Evolutionary conservation across 768 basidiomycete genomes (phyloP).

Genomic region (Amanita exitialis): DNA sequence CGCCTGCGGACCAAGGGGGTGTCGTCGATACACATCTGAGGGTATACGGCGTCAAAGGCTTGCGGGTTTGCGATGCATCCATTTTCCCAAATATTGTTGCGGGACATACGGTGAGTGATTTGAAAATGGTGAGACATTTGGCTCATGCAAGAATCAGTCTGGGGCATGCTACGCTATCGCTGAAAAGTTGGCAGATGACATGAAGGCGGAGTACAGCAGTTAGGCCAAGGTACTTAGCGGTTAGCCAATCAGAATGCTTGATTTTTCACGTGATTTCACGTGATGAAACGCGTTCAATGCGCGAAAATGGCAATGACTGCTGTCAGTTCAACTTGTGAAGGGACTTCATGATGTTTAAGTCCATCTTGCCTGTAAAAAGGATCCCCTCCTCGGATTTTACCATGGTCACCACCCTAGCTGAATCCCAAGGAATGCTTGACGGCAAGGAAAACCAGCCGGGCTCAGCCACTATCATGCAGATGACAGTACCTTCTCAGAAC

Average conservation of each 20-base stretch:
- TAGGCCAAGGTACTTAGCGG: neutral
- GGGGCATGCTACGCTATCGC: slow-evolving; percentile 22
- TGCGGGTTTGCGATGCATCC: slow-evolving; percentile 40
- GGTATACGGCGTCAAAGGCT: slow-evolving; percentile 30
- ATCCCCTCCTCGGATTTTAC: slow-evolving; percentile 61
- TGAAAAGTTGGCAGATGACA: slow-evolving; percentile 24
- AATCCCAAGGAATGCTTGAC: slow-evolving; percentile 24
- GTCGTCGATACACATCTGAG: slow-evolving; percentile 27
- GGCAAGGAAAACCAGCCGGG: slow-evolving; percentile 65
- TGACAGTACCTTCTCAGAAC: slow-evolving; percentile 7
- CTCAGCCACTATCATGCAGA: slow-evolving; percentile 10
- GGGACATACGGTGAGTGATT: slow-evolving; percentile 32
- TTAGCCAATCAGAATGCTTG: neutral
- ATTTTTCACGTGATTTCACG: slow-evolving; percentile 8
- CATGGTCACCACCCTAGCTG: slow-evolving; percentile 50
- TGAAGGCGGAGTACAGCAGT: slow-evolving; percentile 17
- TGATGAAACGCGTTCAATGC: slow-evolving; percentile 21
- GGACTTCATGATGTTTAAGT: slow-evolving; percentile 65
- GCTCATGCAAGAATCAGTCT: slow-evolving; percentile 13
- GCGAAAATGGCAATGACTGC: slow-evolving; percentile 15
- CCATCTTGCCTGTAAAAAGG: slow-evolving; percentile 64
- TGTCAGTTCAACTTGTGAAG: slow-evolving; percentile 14
- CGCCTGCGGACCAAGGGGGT: slow-evolving; percentile 26
- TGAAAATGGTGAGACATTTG: slow-evolving; percentile 2
- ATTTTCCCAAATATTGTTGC: slow-evolving; percentile 36